A percentile compares a stretch with the other conserved stretches of the same genome.
Conservation (phyloP, 495 filamentous ascomycete genomes). For the Daldinia decipiens region DNA sequence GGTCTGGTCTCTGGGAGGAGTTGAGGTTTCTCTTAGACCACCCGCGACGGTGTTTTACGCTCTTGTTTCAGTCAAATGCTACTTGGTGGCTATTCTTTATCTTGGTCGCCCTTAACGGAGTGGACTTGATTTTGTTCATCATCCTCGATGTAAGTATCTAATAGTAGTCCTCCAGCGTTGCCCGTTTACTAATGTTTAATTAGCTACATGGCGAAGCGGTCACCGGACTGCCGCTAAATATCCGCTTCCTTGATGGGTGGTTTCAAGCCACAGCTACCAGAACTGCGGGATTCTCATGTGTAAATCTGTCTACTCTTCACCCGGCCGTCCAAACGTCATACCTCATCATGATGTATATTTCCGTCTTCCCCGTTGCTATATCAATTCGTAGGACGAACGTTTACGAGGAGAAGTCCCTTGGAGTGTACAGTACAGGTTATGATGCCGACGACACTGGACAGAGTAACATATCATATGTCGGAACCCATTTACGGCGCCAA, state of each 20-base stretch:
- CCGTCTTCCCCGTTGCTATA: slow-evolving; percentile 94
- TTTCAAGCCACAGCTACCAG: slow-evolving; percentile 89
- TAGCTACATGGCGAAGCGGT: slow-evolving; percentile 76
- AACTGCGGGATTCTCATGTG: slow-evolving; percentile 85
- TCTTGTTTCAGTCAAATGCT: slow-evolving; percentile 88
- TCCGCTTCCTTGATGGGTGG: slow-evolving; percentile 80
- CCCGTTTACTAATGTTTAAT: slow-evolving; percentile 35
- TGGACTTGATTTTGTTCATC: slow-evolving; percentile 89
- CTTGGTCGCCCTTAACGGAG: slow-evolving; percentile 79
- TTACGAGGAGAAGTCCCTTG: slow-evolving; percentile 93
- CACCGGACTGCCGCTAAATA: slow-evolving; percentile 68
- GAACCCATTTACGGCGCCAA: slow-evolving; percentile 86
- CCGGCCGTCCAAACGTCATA: slow-evolving; percentile 95
- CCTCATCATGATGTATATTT: slow-evolving; percentile 99
- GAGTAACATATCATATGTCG: slow-evolving; percentile 80
- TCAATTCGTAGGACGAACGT: slow-evolving; percentile 93
- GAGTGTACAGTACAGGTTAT: slow-evolving; percentile 67
- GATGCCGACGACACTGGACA: slow-evolving; percentile 56
- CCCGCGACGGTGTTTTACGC: slow-evolving; percentile 91
- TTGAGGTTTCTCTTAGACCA: slow-evolving; percentile 91
- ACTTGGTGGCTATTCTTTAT: slow-evolving; percentile 96
- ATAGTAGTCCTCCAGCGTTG: background rate
- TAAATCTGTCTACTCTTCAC: slow-evolving; percentile 80
- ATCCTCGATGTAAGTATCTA: slow-evolving; percentile 78
- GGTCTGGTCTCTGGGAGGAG: slow-evolving; percentile 83